Percentiles rank a stretch among this genome's conserved stretches.
Evolutionary conservation across 1,139 yeast genomes (phyloP).

Genomic region (Candida sanyaensis): DNA sequence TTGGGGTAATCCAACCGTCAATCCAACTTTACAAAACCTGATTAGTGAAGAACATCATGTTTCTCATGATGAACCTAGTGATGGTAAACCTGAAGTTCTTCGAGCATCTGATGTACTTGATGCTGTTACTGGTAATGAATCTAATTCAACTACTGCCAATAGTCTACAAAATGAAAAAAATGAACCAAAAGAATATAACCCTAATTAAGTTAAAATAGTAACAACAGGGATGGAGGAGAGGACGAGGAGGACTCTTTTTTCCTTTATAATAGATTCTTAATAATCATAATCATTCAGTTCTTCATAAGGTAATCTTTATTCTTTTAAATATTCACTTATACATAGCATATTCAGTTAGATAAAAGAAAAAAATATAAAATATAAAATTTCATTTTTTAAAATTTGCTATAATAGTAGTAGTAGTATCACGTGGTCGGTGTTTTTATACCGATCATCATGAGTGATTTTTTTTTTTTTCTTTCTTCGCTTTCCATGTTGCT

Average conservation of each 20-base stretch:
- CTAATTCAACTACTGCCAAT: background rate
- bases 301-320: too few species aligned
- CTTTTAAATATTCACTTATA: too few species aligned
- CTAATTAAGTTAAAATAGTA: background rate
- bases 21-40: constrained; percentile 13
- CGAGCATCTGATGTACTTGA: constrained; percentile 4
- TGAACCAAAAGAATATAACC: constrained; percentile 4
- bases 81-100: background rate
- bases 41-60: constrained; percentile 5
- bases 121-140: constrained; percentile 1
- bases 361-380: too few species aligned
- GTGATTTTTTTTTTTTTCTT: background rate
- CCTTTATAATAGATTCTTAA: too few species aligned
- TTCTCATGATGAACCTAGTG: background rate
- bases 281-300: too few species aligned
- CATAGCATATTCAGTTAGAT: too few species aligned
- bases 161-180: constrained; percentile 5
- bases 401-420: too few species aligned
- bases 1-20: constrained; percentile 35
- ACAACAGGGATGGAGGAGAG: background rate
- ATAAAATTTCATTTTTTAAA: too few species aligned
- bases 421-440: too few species aligned
- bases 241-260: too few species aligned
- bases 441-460: too few species aligned
- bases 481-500: background rate